Base-by-base conservation (phyloP, 2,329 filamentous ascomycete species). In the Penicillium sp. region DNA sequence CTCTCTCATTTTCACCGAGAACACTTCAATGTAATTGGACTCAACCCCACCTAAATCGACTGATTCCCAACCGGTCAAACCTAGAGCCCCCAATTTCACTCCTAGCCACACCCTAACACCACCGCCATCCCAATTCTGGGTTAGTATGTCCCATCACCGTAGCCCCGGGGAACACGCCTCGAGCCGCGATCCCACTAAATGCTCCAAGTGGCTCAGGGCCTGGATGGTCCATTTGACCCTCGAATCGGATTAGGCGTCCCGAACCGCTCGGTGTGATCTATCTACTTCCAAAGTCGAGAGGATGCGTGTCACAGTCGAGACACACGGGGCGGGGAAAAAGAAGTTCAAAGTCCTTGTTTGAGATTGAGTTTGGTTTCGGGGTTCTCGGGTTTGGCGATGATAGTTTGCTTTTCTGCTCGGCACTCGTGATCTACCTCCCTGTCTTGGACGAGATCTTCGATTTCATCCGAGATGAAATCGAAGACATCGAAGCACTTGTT, bases 181-280 rank as follows among this genome's bases (percentile, higher is more conserved):
- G 18, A 24, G 9, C 18, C 18, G 38, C 18, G 23, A 9, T 3
- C 18, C 8, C 7, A 24, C 28, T 28, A 1, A 9, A 28, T 28
- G 26, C 26, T 9, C 28, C 10, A 9, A 29, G 28, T 9, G 28
- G 28, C 28, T 9, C 5, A 9, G 28, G 28, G 28, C 10, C 10
- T 29, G 28, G 28, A 29, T 12, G 28, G 28, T 9, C 28, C 29
- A 53, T 56, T 51, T 58, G 53, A 58, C 13, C 51, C 51, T 52
- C 56, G 48, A 56, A 58, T 58, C 56, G 48, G 51, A 58, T 38
- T 21, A 12, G n/a, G 38, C 38, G 6, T n/a, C 1, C 13, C 6
- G 13, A 8, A 34, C 31, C 31, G 31, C 31, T 34, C 31, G 31
- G 31, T 5, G 33, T 36, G 26, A 28, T n/a, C 13, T 23, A 10